Base-by-base conservation (phyloP, 2,329 filamentous ascomycete species). In the Calonectria pseudoreteaudii region DNA sequence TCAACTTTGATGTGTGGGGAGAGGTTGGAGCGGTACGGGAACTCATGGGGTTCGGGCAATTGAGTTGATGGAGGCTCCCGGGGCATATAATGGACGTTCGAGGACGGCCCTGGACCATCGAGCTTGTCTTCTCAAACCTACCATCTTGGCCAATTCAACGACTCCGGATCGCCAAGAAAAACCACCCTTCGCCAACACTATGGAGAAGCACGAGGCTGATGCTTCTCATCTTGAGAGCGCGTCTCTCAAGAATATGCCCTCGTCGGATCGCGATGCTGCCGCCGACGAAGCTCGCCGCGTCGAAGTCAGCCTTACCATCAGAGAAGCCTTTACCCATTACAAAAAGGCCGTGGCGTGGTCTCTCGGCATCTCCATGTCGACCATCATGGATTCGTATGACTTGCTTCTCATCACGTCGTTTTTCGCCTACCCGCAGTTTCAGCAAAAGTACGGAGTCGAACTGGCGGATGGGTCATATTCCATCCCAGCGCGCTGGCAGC, bases 331-430 rank as follows among this genome's bases (percentile, higher is more conserved):
- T 13, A 41, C 62, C 7, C 47, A 73, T 60, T 76, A 80, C 68
- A 70, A 53, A 14, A 75, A 76, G 34, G 79, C 78, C 44, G 72
- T 78, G 9, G 67, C 66, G 7, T 80, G 78, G 77, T 77, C 75
- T 11, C 5, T 76, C 38, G 26, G 38, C 16, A 69, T 68, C 64
- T 83, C 76, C 52, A 75, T 76, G 34, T 72, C 74, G 2, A 77
- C 73, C 65, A 68, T 79, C 28, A 80, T 80, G 78, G 78, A 80
- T 36, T 68, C 68, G 20, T 80, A 77, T 53, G 77, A 74, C 23
- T 56, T 77, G 41, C 72, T 78, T 26, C 74, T 79, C 30, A 75
- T 79, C 52, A 68, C 67, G n/a, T 72, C 70, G 2, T 77, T 79
- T 69, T 77, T 75, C 49, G 77, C 76, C 7, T 72, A 76, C n/a